phyloP scores from a whole-genome alignment of 1,284 basidiomycete genomes.

The Ceratobasidium sp. region DNA sequence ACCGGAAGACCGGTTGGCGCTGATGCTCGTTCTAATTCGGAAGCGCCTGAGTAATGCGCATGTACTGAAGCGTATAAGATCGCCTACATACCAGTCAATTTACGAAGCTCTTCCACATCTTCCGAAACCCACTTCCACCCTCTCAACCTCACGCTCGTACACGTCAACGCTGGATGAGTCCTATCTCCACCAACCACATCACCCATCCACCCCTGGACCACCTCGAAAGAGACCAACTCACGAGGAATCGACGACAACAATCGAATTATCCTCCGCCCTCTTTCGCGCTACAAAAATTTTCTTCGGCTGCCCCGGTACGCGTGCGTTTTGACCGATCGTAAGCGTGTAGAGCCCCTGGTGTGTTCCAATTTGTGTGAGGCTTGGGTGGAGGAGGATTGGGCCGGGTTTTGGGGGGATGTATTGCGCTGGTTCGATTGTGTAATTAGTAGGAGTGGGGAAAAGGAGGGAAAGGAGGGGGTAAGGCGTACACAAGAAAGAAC shows the following conservation, averaged over 20 bases:
- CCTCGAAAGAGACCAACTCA: not conserved
- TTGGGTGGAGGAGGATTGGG: constrained; percentile 74
- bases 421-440: constrained; percentile 66
- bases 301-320: constrained; percentile 72
- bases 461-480: not conserved
- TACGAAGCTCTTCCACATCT: constrained; percentile 54
- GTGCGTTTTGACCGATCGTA: constrained; percentile 87
- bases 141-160: constrained; percentile 62
- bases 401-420: constrained; percentile 82
- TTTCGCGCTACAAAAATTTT: constrained; percentile 86
- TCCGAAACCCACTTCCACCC: constrained; percentile 85
- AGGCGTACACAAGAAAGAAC: constrained; percentile 77
- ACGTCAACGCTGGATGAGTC: constrained; percentile 76
- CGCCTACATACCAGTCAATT: constrained; percentile 5
- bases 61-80: not conserved
- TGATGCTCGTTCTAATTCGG: constrained; percentile 63
- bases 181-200: constrained; percentile 57
- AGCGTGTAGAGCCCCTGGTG: constrained; percentile 90
- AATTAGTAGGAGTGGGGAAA: constrained; percentile 1
- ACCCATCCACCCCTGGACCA: constrained; percentile 1
- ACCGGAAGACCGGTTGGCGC: constrained; percentile 64
- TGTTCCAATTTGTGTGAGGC: constrained; percentile 63
- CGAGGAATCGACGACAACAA: constrained; percentile 75
- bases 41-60: constrained; percentile 55
- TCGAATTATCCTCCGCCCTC: constrained; percentile 69